These are phyloP conservation scores for Trichoderma koningii DNA, from an alignment of 2,329 filamentous ascomycete species.

Conservation along the genomic window DNA sequence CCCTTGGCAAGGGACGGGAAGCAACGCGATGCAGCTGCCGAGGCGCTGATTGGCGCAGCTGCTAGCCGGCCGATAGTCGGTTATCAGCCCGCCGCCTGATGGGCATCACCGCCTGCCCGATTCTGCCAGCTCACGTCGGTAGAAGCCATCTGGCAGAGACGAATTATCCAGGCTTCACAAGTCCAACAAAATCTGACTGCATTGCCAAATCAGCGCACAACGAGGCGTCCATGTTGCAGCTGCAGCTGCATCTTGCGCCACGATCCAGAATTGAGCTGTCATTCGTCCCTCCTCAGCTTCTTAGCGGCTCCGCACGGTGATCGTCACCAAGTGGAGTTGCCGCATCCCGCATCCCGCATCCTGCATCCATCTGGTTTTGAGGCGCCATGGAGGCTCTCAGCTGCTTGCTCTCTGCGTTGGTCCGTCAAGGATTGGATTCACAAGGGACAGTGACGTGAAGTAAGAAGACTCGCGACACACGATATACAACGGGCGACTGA, in stretches of 20 bases:
- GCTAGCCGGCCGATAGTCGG: too few species aligned
- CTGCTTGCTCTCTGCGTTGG: neutral
- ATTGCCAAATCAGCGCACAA: conserved; percentile 8
- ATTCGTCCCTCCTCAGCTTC: neutral
- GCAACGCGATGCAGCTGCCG: neutral
- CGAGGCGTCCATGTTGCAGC: neutral
- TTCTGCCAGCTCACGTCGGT: neutral
- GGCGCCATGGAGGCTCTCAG: too few species aligned
- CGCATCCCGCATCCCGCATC: too few species aligned
- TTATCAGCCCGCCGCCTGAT: too few species aligned
- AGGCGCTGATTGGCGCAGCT: neutral
- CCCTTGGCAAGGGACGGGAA: neutral
- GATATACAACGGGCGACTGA: too few species aligned
- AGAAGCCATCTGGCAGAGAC: neutral
- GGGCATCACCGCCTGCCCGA: neutral
- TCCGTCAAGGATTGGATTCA: too few species aligned
- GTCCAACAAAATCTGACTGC: neutral
- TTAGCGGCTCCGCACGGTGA: conserved; percentile 1
- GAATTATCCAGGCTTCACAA: neutral
- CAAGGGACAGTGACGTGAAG: too few species aligned
- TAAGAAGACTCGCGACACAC: too few species aligned
- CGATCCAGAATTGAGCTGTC: neutral
- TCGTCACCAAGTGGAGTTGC: neutral
- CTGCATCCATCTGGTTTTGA: too few species aligned
- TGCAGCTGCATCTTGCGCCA: neutral